Evolutionary conservation across 2,329 filamentous ascomycete species (phyloP).

Genomic region (Aciculosporium take): DNA sequence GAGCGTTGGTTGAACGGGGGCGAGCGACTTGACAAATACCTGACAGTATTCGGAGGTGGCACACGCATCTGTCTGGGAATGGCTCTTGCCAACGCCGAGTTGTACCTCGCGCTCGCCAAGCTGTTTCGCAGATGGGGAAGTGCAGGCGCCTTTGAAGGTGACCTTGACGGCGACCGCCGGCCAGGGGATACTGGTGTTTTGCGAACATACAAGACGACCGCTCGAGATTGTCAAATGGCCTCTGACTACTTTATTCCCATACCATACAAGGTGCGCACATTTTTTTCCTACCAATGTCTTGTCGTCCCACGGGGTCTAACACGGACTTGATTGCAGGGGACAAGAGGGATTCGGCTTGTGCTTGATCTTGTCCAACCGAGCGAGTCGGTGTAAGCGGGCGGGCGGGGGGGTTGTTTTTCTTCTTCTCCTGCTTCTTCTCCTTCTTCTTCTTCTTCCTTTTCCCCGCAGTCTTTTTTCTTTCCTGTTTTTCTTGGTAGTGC

Average conservation of each 20-base stretch:
- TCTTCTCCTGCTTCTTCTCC: background rate
- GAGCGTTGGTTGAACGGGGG: slow-evolving; percentile 22
- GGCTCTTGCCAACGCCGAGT: slow-evolving; percentile 24
- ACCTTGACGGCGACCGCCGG: slow-evolving; percentile 18
- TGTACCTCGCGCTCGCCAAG: slow-evolving; percentile 23
- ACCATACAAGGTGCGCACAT: slow-evolving; percentile 19
- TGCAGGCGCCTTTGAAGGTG: slow-evolving; percentile 16
- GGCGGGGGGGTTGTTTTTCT: too few species aligned
- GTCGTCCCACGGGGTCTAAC: background rate
- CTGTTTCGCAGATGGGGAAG: slow-evolving; percentile 25
- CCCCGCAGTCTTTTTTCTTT: too few species aligned
- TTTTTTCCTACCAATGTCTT: too few species aligned
- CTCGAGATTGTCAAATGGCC: slow-evolving; percentile 21
- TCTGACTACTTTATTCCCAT: slow-evolving; percentile 26
- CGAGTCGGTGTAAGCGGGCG: too few species aligned
- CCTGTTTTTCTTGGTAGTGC: too few species aligned
- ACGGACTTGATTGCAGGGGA: slow-evolving; percentile 15
- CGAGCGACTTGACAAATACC: slow-evolving; percentile 19
- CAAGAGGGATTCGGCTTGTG: slow-evolving; percentile 20
- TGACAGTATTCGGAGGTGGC: slow-evolving; percentile 22
- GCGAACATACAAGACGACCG: slow-evolving; percentile 21
- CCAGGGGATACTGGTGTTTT: slow-evolving; percentile 20
- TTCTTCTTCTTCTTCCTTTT: background rate
- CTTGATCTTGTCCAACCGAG: slow-evolving; percentile 12
- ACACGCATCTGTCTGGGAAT: slow-evolving; percentile 23